These are phyloP conservation scores for Triticum urartu DNA, from an alignment of 176 grass and related monocot species.

Conservation along the genomic window DNA sequence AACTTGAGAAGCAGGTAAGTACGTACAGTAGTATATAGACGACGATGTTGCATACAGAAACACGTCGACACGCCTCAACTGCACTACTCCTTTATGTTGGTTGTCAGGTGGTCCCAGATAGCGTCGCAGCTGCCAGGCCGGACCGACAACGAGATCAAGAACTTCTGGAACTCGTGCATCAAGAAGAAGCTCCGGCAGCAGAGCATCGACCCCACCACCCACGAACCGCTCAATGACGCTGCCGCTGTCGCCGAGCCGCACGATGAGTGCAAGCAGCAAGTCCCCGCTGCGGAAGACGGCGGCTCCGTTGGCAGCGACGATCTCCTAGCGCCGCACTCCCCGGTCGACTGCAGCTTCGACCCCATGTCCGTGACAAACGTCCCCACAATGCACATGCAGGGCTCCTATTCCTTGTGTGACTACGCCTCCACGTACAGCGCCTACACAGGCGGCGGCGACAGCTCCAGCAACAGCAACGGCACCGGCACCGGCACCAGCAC, in stretches of 20 bases:
- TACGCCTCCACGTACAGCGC: conserved; percentile 43
- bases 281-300: not conserved
- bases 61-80: not conserved
- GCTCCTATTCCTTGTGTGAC: conserved; percentile 35
- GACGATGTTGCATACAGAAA: not conserved
- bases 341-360: conserved; percentile 44
- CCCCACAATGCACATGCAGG: conserved; percentile 21
- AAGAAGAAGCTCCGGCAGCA: conserved; percentile 88
- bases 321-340: conserved; percentile 28
- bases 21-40: too few species aligned
- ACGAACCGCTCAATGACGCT: conserved; percentile 47
- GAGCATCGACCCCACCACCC: conserved; percentile 75
- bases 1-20: not conserved
- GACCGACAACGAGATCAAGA: conserved; percentile 97
- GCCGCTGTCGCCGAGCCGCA: not conserved
- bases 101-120: conserved; percentile 87
- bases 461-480: conserved; percentile 47
- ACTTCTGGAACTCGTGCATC: conserved; percentile 91
- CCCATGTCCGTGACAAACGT: conserved; percentile 45
- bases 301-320: not conserved
- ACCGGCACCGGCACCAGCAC: conserved; percentile 13
- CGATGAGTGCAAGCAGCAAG: not conserved
- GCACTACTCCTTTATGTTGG: not conserved
- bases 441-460: conserved; percentile 51
- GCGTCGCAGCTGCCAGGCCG: conserved; percentile 79